Evolutionary conservation across 2,329 filamentous ascomycete species (phyloP), one percentile per base, ranked within the genome.

Genomic region (Aureobasidium zeae): DNA sequence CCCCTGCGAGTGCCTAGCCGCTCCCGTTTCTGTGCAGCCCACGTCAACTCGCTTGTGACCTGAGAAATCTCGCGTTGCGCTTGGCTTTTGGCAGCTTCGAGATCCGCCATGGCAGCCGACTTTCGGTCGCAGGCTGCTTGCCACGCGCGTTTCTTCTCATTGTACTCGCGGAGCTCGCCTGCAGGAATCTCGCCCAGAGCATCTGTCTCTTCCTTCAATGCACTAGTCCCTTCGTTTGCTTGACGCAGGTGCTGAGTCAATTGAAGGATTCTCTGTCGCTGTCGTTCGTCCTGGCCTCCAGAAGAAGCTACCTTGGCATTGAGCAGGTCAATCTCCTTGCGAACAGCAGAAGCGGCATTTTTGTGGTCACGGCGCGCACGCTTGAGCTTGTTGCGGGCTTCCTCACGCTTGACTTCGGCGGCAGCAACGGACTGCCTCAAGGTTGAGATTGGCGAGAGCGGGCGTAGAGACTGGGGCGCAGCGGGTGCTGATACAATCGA

Each of bases 401-500:
- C 82, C 17, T 74, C 68, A 22, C 87, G 69, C 59, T 81, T 84
- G 46, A 73, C 70, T 56, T 87, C 81, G 36, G 81, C 77, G 9
- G 80, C 76, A 34, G 76, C 76, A 53, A 88, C 86, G 2, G 83
- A 86, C 21, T 82, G 83, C 59, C 77, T 80, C 28, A 89, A 70
- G 2, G 83, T 88, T 8, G 82, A 85, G 8, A 77, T 79, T 2
- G 84, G 84, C 10, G 83, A 88, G 49, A 84, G 81, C 19, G 83
- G 83, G 36, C 81, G 77, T 24, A 83, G 72, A 13, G 76, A 74
- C 46, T 77, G 74, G 55, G 79, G 77, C 36, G 71, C 67, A 31
- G 73, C 66, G 19, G 73, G 65, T 13, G 67, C 59, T 39, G 63
- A 58, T 44, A 58, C 58, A 28, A 34, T 41, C 20, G 47, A 43